Evolutionary conservation across 2,329 filamentous ascomycete genomes (phyloP), one percentile per base, ranked within the genome.

Genomic region (Purpureocillium takamizusanense): DNA sequence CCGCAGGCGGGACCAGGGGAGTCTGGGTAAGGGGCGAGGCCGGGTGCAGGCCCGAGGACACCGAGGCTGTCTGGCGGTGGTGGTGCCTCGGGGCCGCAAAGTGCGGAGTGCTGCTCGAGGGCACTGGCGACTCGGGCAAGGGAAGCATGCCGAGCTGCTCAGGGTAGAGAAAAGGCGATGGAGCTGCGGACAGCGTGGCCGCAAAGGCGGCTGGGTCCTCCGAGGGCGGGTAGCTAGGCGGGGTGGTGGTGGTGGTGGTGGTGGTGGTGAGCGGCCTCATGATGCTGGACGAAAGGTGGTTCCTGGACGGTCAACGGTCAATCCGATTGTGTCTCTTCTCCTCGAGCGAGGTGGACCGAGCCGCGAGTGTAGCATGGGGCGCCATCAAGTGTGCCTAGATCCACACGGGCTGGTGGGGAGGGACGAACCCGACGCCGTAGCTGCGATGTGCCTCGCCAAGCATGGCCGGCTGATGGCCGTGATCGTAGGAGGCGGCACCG

Each of bases 341-440:
- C 54, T 56, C 49, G 48, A 51, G 4, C 5, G n/a, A 18, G 28
- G 32, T 11, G 28, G 23, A 32, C 12, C 28, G 40, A 30, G 35
- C 35, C 16, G 35, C 39, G 31, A 41, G 28, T 36, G 36, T 25
- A 36, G 16, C 27, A 13, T n/a, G 13, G 32, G 40, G 36, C 36
- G 48, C 53, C 51, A 60, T 51, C 47, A 53, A 53, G 21, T 48
- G 53, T 54, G 57, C 60, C 63, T 73, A 77, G 62, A 70, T 75
- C 73, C 72, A 77, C 65, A 76, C 66, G 60, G 72, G 63, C 65
- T 76, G 72, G 62, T 72, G 66, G 69, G 73, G 73, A 74, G 70
- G 67, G 64, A 78, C 74, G 69, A 77, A 78, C 74, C 74, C 74
- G 52, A 61, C 54, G 65, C 60, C 60, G 51, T 59, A 63, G 55